Conservation (phyloP, 805 yeast genomes). For the Metschnikowia bowlesiae region DNA sequence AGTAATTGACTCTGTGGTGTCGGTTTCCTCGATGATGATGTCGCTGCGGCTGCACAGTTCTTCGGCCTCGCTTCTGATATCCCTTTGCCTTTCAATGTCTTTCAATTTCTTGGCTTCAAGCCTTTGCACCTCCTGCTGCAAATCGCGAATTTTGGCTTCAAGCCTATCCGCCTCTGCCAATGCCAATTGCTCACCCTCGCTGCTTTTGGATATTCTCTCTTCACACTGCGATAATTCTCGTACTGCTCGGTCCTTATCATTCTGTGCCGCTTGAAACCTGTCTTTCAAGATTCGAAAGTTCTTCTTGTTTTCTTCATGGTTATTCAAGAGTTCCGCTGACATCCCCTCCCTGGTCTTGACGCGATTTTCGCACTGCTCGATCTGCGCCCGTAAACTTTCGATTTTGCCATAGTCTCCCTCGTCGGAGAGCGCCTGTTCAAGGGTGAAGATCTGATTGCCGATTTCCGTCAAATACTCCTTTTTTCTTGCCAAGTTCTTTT, state of each 20-base stretch:
- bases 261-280: constrained; percentile 5
- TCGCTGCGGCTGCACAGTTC: constrained; percentile 46
- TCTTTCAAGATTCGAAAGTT: constrained; percentile 2
- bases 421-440: constrained; percentile 40
- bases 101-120: constrained; percentile 10
- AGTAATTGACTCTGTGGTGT: constrained; percentile 46
- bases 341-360: constrained; percentile 26
- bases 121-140: constrained; percentile 11
- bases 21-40: constrained; percentile 36
- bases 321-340: constrained; percentile 19
- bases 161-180: constrained; percentile 14
- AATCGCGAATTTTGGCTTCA: constrained; percentile 23
- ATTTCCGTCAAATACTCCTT: constrained; percentile 14
- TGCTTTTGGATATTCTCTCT: constrained; percentile 5
- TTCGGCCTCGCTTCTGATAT: constrained; percentile 25
- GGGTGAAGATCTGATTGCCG: constrained; percentile 24
- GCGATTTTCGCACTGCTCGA: constrained; percentile 25
- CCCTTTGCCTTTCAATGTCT: constrained; percentile 14
- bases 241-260: neutral
- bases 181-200: constrained; percentile 17
- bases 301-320: constrained; percentile 6
- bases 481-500: constrained; percentile 7
- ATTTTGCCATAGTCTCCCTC: constrained; percentile 42
- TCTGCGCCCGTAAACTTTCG: constrained; percentile 33
- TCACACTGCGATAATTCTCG: constrained; percentile 18